Evolutionary conservation across 768 basidiomycete species (phyloP).

Genomic region (Imleria badia): DNA sequence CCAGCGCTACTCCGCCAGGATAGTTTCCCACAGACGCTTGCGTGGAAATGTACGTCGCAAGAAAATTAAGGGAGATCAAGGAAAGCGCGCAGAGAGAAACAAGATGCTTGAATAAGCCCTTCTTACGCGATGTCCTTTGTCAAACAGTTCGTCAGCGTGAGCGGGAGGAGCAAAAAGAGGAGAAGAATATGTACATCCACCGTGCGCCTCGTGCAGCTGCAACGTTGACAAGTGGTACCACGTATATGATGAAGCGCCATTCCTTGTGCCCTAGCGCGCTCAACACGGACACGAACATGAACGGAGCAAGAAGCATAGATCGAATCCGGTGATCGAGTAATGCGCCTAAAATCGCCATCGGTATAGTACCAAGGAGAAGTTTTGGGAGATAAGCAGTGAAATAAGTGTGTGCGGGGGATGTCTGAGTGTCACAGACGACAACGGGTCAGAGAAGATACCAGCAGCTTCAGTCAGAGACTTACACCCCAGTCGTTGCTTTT

Average conservation of each 20-base stretch:
- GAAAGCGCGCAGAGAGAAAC: slow-evolving; percentile 45
- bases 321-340: slow-evolving; percentile 49
- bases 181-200: slow-evolving; percentile 48
- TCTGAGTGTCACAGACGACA: slow-evolving; percentile 38
- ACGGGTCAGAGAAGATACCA: neutral
- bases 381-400: slow-evolving; percentile 71
- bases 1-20: slow-evolving; percentile 80
- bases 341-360: slow-evolving; percentile 57
- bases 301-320: slow-evolving; percentile 48
- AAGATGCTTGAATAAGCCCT: slow-evolving; percentile 48
- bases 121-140: slow-evolving; percentile 48
- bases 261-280: slow-evolving; percentile 90
- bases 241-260: slow-evolving; percentile 94
- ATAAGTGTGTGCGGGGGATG: slow-evolving; percentile 69
- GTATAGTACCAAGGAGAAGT: slow-evolving; percentile 63
- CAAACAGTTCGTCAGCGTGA: neutral
- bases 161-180: neutral
- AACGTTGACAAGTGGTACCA: slow-evolving; percentile 78
- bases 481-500: slow-evolving; percentile 94
- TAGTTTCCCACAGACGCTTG: slow-evolving; percentile 75
- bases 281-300: slow-evolving; percentile 59
- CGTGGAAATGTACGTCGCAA: slow-evolving; percentile 52
- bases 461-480: slow-evolving; percentile 30
- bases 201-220: slow-evolving; percentile 67
- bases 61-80: slow-evolving; percentile 52